Evolutionary conservation across 78 protist species (phyloP), one percentile per base, ranked within the genome.

Genomic region (Dictyostelium firmibasis): DNA sequence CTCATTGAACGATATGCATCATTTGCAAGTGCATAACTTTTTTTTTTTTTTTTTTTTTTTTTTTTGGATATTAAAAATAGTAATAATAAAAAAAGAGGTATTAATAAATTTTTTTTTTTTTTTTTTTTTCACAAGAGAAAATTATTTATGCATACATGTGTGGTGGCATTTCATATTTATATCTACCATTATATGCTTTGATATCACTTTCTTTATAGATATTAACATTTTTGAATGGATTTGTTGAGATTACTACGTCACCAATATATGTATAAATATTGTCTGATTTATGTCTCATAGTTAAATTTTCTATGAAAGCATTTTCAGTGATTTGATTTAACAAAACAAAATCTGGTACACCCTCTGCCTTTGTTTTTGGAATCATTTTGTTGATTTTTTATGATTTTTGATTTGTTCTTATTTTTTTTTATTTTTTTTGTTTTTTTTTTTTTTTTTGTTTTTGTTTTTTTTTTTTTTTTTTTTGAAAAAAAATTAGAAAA

Each of bases 221-320:
- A 50, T 53, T 38, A 31, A 97, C 75, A 31, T 76, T 33, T 41
- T 87, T 91, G 97, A 96, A 98, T 47, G 99, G 99, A 95, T 98
- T 98, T 25, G 97, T 92, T 16, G 97, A 83, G 33, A 98, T 78
- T 20, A 98, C 95, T 75, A 98, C 98, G 78, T 97, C 84, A 27
- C 99, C 98, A 67, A 98, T 96, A 97, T 91, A 96, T 6, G 98
- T 97, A 41, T 94, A 94, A 41, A 94, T 94, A 33, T 83, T 82
- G 47, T 94, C 97, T 35, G 87, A 29, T 25, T 86, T 88, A 31
- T 85, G 93, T 76, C 97, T 67, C 18, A 62, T 84, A 1, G 78
- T 81, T 7, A 88, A 44, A 94, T 94, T 94, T 31, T 94, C 97
- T 23, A 89, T 44, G 74, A 94, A 78, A 1, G 79, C 97, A 83